A percentile compares a stretch with the other conserved stretches of the same genome.
Conservation (phyloP, 2,329 filamentous ascomycete species). For the Scedosporium minutisporum region DNA sequence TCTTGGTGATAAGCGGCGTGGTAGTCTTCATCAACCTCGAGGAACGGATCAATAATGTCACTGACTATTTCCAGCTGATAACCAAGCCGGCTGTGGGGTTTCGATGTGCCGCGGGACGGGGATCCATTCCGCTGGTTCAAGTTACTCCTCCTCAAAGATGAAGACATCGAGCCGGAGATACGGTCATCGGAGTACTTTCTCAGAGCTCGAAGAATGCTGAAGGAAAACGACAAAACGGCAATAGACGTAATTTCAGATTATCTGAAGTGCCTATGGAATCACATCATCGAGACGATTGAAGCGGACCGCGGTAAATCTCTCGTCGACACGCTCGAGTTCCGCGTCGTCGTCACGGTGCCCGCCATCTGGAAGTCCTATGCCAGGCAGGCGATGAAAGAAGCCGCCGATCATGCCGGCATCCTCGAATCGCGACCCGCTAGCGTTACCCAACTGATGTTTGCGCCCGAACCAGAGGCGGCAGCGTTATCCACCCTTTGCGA, state of each 20-base stretch:
- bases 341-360: conserved; percentile 32
- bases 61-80: background rate
- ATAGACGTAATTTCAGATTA: conserved; percentile 22
- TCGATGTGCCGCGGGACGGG: conserved; percentile 14
- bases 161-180: conserved; percentile 18
- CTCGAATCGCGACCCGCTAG: conserved; percentile 16
- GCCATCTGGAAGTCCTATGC: conserved; percentile 35
- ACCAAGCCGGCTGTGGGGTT: conserved; percentile 20
- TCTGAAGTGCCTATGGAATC: conserved; percentile 23
- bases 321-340: conserved; percentile 16
- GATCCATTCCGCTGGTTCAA: conserved; percentile 31
- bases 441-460: conserved; percentile 21
- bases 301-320: conserved; percentile 13
- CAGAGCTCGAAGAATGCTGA: background rate
- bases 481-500: conserved; percentile 26
- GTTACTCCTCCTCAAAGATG: conserved; percentile 23
- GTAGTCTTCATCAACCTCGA: background rate
- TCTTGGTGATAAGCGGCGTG: background rate
- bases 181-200: conserved; percentile 13
- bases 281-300: conserved; percentile 17
- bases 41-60: background rate
- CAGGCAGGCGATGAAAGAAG: conserved; percentile 24
- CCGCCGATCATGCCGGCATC: conserved; percentile 25
- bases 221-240: conserved; percentile 10
- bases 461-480: conserved; percentile 36